Base-by-base conservation (phyloP, 768 basidiomycete genomes). In the Suillus spraguei region DNA sequence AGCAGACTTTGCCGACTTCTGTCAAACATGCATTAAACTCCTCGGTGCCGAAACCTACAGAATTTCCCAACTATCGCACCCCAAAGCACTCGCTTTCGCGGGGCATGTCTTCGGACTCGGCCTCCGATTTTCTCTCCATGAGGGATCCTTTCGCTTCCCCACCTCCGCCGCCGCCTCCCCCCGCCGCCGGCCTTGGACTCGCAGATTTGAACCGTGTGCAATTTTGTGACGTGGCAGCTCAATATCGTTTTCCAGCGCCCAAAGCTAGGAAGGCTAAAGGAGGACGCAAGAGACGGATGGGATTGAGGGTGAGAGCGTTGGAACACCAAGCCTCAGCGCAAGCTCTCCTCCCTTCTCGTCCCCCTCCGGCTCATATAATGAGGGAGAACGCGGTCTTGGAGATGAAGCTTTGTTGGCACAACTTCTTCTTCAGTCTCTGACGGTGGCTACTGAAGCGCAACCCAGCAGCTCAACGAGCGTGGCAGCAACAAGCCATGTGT, bases 91-190 rank as follows among this genome's bases (percentile, higher is more conserved):
- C 70, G 2, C 39, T 72, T 49, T 65, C 69, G 28, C 66, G 67
- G 8, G 65, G 67, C 35, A 66, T 65, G 62, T 68, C 69, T 50
- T 59, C 64, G 20, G 74, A 75, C 65, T 70, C 74, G 44, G 28
- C 68, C 0, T 66, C 74, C 24, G 74, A 75, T 65, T 75, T 77
- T 49, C 72, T 77, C 60, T 75, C 74, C 11, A 62, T 75, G 65
- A 72, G 72, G 55, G 74, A 75, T 60, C 74, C 74, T 22, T 75
- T 75, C 5, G 74, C 74, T 17, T 76, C 76, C 22, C 70, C 64
- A 0, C 66, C 66, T 1, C 74, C 74, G 1, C 64, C 47, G 14
- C 72, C 65, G n/a, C 75, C 74, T 7, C 74, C 75, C 4, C 67
- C 75, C 20, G 22, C 75, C 20, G 22, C 68, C 0, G 68, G 66